Percentiles rank a stretch among this genome's conserved stretches.
phyloP scores from a whole-genome alignment of 2,329 filamentous ascomycete species.

The Ophiostoma australiae region DNA sequence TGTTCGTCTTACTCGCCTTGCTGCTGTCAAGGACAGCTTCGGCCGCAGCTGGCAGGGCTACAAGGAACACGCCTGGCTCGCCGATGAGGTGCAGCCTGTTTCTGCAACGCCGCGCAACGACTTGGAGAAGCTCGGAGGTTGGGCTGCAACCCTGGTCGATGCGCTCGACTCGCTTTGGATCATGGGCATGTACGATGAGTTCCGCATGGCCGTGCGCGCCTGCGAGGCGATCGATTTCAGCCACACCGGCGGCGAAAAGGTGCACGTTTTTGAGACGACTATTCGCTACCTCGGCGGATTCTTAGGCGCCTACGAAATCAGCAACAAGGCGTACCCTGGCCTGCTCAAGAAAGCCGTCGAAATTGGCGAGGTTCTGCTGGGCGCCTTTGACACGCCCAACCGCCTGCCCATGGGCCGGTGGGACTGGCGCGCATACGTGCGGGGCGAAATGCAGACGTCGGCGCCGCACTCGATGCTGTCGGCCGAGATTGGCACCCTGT shows the following conservation, averaged over 20 bases:
- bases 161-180: slow-evolving; percentile 68
- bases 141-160: slow-evolving; percentile 65
- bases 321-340: slow-evolving; percentile 46
- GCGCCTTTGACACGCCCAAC: slow-evolving; percentile 63
- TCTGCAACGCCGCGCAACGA: slow-evolving; percentile 49
- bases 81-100: slow-evolving; percentile 58
- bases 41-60: slow-evolving; percentile 56
- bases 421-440: slow-evolving; percentile 49
- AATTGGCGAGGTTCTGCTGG: slow-evolving; percentile 59
- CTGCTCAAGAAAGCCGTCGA: slow-evolving; percentile 59
- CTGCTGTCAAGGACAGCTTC: slow-evolving; percentile 48
- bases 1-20: slow-evolving; percentile 38
- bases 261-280: slow-evolving; percentile 67
- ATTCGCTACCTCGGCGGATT: slow-evolving; percentile 68
- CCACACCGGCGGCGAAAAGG: slow-evolving; percentile 43
- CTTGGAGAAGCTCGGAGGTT: slow-evolving; percentile 51
- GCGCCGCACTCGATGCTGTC: slow-evolving; percentile 39
- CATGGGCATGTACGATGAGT: slow-evolving; percentile 62
- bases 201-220: slow-evolving; percentile 56
- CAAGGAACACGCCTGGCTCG: slow-evolving; percentile 57
- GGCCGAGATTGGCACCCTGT: slow-evolving; percentile 54
- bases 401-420: slow-evolving; percentile 59
- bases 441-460: slow-evolving; percentile 40
- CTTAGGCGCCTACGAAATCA: slow-evolving; percentile 65
- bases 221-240: slow-evolving; percentile 59